These are phyloP conservation scores for Penicillium argentinense DNA, from an alignment of 495 filamentous ascomycete species.

Conservation along the genomic window DNA sequence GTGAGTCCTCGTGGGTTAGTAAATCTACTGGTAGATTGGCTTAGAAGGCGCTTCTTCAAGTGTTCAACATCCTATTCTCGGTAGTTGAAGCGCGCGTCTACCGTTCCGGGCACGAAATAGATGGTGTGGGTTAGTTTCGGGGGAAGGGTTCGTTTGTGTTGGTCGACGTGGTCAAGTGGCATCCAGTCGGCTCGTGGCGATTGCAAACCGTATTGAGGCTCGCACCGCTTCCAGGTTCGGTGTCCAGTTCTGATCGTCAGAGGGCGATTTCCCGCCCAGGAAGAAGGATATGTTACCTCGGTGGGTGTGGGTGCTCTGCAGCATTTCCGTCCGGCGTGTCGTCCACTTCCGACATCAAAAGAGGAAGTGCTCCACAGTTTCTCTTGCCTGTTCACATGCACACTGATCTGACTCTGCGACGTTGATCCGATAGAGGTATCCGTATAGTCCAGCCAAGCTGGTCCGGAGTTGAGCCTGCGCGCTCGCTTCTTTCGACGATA, in stretches of 20 bases:
- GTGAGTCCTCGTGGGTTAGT: not conserved
- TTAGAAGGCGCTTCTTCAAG: slow-evolving; percentile 1
- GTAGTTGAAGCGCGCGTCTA: not conserved
- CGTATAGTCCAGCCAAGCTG: not conserved
- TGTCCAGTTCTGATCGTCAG: not conserved
- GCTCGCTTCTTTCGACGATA: too few species aligned
- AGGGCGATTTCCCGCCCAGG: not conserved
- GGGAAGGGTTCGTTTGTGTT: not conserved
- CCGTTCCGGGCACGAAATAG: not conserved
- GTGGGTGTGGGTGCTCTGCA: not conserved
- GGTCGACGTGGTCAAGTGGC: not conserved
- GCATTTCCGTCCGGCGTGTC: not conserved
- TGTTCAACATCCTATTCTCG: not conserved
- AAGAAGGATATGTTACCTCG: not conserved
- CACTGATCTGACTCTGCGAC: too few species aligned
- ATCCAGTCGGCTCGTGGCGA: not conserved
- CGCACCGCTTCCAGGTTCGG: not conserved
- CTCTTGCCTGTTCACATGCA: too few species aligned
- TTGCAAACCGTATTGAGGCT: not conserved
- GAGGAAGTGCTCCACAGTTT: too few species aligned
- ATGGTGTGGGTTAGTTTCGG: not conserved
- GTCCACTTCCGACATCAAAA: too few species aligned
- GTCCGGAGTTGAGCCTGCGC: too few species aligned
- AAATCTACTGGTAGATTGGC: not conserved
- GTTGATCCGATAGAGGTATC: too few species aligned